Percentiles rank a stretch among this genome's conserved stretches.
Conservation (phyloP, 345 rosid genomes). For the Eucalyptus marginata region DNA sequence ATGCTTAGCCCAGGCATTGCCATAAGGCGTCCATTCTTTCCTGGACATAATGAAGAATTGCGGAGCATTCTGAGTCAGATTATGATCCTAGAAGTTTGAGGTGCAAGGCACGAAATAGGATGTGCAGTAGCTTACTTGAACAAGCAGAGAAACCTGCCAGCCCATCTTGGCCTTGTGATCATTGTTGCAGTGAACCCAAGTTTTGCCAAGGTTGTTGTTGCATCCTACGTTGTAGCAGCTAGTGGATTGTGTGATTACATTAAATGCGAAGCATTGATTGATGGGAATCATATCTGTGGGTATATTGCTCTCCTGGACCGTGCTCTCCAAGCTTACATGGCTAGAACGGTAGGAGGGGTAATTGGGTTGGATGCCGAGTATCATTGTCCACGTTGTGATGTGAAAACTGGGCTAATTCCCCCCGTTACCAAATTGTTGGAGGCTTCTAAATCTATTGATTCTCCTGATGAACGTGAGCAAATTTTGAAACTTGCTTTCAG, state of each 20-base stretch:
- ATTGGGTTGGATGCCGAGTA: slow-evolving; percentile 83
- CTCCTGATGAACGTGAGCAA: slow-evolving; percentile 15
- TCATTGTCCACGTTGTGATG: slow-evolving; percentile 71
- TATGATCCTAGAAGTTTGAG: slow-evolving; percentile 1
- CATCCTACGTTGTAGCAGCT: slow-evolving; percentile 59
- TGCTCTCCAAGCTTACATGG: slow-evolving; percentile 70
- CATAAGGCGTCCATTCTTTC: not conserved
- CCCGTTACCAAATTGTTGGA: slow-evolving; percentile 43
- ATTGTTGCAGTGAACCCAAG: slow-evolving; percentile 62
- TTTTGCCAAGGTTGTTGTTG: slow-evolving; percentile 80
- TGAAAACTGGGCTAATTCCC: slow-evolving; percentile 46
- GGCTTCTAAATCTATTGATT: slow-evolving; percentile 43
- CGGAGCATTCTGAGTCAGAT: slow-evolving; percentile 15
- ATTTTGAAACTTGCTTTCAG: slow-evolving; percentile 36
- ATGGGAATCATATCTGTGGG: slow-evolving; percentile 44
- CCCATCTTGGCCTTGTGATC: slow-evolving; percentile 52
- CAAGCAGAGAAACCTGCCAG: slow-evolving; percentile 6
- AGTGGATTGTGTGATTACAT: slow-evolving; percentile 53
- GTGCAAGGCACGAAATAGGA: slow-evolving; percentile 33
- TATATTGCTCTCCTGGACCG: slow-evolving; percentile 77
- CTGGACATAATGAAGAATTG: slow-evolving; percentile 11
- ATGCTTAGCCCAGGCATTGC: slow-evolving; percentile 2
- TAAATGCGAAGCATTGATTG: slow-evolving; percentile 52
- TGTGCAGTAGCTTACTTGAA: slow-evolving; percentile 33
- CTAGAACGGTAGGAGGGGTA: slow-evolving; percentile 79